phyloP scores from a whole-genome alignment of 345 rosid species.

The Passiflora organensis region DNA sequence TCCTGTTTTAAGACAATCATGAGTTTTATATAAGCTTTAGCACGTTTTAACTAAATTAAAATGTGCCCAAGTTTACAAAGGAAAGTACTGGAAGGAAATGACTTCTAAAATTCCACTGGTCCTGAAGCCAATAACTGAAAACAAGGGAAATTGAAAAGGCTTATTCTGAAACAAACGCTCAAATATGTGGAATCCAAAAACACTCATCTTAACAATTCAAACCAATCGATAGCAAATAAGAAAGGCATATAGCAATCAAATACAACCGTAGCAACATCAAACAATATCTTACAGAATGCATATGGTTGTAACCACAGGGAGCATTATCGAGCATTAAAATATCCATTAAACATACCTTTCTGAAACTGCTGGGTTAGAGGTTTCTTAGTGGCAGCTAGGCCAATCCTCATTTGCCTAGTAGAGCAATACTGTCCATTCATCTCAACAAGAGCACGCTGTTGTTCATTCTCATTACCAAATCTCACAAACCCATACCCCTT shows the following conservation, averaged over 20 bases:
- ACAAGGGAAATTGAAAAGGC: constrained; percentile 25
- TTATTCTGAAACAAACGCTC: constrained; percentile 20
- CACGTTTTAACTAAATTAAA: constrained; percentile 54
- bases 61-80: constrained; percentile 60
- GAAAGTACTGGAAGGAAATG: constrained; percentile 62
- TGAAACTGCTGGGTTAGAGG: constrained; percentile 57
- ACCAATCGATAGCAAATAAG: neutral
- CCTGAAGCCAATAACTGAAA: constrained; percentile 42
- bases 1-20: constrained; percentile 98
- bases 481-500: constrained; percentile 98
- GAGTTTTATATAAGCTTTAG: constrained; percentile 86
- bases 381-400: constrained; percentile 87
- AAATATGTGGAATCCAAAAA: constrained; percentile 8
- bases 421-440: constrained; percentile 88
- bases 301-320: no score
- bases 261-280: neutral
- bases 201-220: constrained; percentile 28
- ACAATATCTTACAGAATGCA: no score
- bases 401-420: constrained; percentile 89
- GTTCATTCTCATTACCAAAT: constrained; percentile 81
- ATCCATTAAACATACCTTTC: constrained; percentile 46
- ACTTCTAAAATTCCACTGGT: constrained; percentile 38
- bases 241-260: neutral
- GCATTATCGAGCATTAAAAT: neutral
- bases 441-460: constrained; percentile 79